Base-by-base conservation (phyloP, 495 filamentous ascomycete genomes). In the Apodospora peruviana region DNA sequence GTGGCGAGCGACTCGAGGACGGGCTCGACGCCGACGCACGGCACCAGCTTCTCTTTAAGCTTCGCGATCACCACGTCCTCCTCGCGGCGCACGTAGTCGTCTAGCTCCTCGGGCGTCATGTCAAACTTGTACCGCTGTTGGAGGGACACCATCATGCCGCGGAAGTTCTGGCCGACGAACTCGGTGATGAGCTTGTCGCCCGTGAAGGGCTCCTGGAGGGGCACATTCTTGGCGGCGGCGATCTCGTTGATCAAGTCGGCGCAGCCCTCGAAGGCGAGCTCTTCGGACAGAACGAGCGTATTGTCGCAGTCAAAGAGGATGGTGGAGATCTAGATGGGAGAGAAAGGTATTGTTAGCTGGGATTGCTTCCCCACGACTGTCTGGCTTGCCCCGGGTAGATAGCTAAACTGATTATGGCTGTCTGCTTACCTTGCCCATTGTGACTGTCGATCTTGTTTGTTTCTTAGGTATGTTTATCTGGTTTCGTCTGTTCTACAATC, bases 241-340 rank as follows among this genome's bases (percentile, higher is more conserved):
- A 96, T 88, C 70, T 93, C 82, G 76, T 96, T 96, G 73, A 88
- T 83, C 60, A 96, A 78, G 55, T 93, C 87, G 58, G 91, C 86
- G 71, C 91, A 95, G 50, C 88, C 91, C 72, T 93, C 90, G 69
- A 95, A 96, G 69, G 91, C 91, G 60, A 95, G 77, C 55, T 80
- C 81, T 73, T 96, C 91, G 50, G 88, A 94, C 60, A 94, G 83
- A 71, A 90, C 88, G 60, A 96, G 88, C 45, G 91, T 96, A 78
- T 96, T 96, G 82, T 96, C 91, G 75, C 91, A 96, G 74, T 96
- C 91, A 72, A 95, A 84, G 68, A 96, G 87, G 70, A 96, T 50
- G 49, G 67, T 68, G 34, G 53, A 65, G 58, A 70, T 65, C 63
- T 67, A 27, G n/a, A 11, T 12, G 40, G 9, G 40, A 3, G 17